Evolutionary conservation across 345 rosid genomes (phyloP).

Genomic region (Linum tenue): DNA sequence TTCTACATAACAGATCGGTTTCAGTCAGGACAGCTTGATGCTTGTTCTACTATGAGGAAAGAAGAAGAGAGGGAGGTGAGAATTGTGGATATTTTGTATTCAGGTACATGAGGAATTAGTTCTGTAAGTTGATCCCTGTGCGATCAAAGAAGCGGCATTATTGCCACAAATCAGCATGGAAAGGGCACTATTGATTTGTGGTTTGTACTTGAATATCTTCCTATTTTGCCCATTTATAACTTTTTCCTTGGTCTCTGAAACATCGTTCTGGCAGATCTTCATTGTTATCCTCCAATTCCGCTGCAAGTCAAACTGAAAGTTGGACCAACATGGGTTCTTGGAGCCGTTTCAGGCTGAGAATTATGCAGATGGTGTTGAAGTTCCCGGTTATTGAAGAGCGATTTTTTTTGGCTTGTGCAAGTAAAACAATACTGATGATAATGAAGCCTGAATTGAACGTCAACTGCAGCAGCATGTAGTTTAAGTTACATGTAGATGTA

Average conservation of each 20-base stretch:
- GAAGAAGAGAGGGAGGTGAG: slow-evolving; percentile 22
- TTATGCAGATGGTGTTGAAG: slow-evolving; percentile 16
- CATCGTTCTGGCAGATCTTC: neutral
- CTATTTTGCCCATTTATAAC: slow-evolving; percentile 10
- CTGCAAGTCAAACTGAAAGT: slow-evolving; percentile 70
- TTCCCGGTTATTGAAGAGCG: slow-evolving; percentile 19
- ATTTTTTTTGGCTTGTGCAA: slow-evolving; percentile 1
- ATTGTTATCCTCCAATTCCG: slow-evolving; percentile 49
- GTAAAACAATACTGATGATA: slow-evolving; percentile 6
- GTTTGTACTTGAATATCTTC: slow-evolving; percentile 19
- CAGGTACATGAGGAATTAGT: slow-evolving; percentile 95
- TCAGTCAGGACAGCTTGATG: slow-evolving; percentile 20
- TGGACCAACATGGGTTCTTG: slow-evolving; percentile 94
- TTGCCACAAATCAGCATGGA: slow-evolving; percentile 70
- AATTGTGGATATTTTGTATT: slow-evolving; percentile 1
- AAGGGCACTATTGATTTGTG: slow-evolving; percentile 65
- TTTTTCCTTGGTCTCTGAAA: neutral
- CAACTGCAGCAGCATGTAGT: too few relatives aligned
- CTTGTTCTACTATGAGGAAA: slow-evolving; percentile 27
- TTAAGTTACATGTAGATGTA: too few relatives aligned
- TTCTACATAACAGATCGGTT: slow-evolving; percentile 23
- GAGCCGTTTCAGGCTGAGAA: slow-evolving; percentile 45
- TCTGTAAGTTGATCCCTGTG: slow-evolving; percentile 66
- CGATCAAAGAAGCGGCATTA: slow-evolving; percentile 64
- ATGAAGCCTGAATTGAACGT: neutral